A percentile compares a stretch with the other conserved stretches of the same genome.
These are phyloP conservation scores for Oryza officinalis DNA, from an alignment of 176 grass and related monocot genomes.

Conservation along the genomic window DNA sequence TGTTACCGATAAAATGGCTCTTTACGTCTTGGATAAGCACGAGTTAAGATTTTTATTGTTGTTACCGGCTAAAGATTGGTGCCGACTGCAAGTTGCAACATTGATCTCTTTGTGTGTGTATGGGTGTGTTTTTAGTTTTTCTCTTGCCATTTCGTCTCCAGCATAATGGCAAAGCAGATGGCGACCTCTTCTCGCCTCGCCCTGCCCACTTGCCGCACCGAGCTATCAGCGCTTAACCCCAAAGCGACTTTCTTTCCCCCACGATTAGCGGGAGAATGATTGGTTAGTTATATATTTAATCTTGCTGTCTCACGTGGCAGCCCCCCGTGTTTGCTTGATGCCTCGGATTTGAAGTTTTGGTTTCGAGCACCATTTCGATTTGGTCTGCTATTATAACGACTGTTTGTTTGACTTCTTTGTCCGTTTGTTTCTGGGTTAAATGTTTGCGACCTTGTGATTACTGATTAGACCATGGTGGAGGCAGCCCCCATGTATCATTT, in stretches of 20 bases:
- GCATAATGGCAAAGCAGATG: conserved; percentile 21
- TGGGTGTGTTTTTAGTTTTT: neutral
- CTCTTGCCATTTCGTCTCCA: neutral
- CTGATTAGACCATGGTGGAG: no score
- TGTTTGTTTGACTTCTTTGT: neutral
- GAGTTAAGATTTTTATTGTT: neutral
- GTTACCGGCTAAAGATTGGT: conserved; percentile 28
- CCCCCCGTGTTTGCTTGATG: neutral
- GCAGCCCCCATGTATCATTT: no score
- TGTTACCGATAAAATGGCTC: neutral
- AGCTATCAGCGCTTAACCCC: neutral
- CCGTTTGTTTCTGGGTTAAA: neutral
- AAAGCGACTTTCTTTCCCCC: neutral
- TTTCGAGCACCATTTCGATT: neutral
- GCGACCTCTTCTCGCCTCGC: conserved; percentile 1
- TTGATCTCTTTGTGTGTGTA: neutral
- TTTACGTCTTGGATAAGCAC: conserved; percentile 45
- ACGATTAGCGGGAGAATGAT: neutral
- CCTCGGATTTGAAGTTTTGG: neutral
- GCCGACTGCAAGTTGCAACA: conserved; percentile 4
- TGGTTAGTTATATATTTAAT: conserved; percentile 10
- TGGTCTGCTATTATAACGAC: neutral
- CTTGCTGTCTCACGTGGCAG: neutral
- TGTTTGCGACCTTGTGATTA: neutral
- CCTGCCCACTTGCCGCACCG: conserved; percentile 42